Evolutionary conservation across 176 grass and related monocot genomes (phyloP), one percentile per base, ranked within the genome.

Genomic region (barley (Hordeum vulgare)): DNA sequence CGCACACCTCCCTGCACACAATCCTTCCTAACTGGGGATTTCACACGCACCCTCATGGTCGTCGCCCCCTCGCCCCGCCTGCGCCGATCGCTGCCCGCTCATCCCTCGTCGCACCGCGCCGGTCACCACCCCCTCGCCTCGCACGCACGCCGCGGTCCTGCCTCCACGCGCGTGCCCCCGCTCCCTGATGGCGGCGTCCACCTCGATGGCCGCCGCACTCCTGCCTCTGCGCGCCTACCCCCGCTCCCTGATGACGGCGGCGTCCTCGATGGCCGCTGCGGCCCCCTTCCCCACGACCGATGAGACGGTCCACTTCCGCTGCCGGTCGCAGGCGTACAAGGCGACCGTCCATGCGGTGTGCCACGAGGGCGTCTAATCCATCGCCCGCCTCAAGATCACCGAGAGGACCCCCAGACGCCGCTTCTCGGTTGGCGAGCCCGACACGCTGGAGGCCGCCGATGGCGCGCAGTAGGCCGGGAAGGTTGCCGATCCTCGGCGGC

Each of bases 281-380:
- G 59, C 17, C 56, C 24, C 59, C 59, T 61, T 61, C 59, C 59
- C 24, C 24, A 23, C 24, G 21, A 24, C 3, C 3, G 11, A 24
- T 0, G 11, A 27, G 59, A 11, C 59, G 1, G 10, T 61, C 1
- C 4, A 1, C 24, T 61, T 61, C 1, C 10, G 3, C 4, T 27
- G 24, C 10, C 24, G 11, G 4, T 4, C 24, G 0, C 59, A 61
- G 24, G 3, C 9, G 0, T 61, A 61, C 24, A 3, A 4, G 0
- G 24, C 24, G 9, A 4, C 26, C 6, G 59, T 61, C 4, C 10
- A 2, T 0, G 24, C 59, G 10, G 59, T 26, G 59, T 10, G 26
- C 59, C 4, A 61, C 0, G 10, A 25, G 9, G 3, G 0, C 4
- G 1, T 1, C 24, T 25, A 0, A 2, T 13, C 24, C 4, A 2